These are phyloP conservation scores for Noccaea caerulescens DNA, from an alignment of 345 rosid genomes.

Conservation along the genomic window DNA sequence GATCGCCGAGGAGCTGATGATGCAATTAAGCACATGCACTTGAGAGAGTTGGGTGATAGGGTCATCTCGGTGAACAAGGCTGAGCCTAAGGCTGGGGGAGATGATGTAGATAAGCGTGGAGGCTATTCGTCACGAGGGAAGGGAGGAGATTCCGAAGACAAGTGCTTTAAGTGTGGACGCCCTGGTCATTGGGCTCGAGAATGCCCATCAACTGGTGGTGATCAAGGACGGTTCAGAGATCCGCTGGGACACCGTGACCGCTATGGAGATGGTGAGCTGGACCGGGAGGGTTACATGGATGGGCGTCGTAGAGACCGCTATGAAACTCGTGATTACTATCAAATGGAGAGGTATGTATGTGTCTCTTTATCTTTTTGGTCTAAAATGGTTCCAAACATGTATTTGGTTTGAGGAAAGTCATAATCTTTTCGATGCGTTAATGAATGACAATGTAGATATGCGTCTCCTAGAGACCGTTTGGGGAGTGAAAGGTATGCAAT, in stretches of 20 bases:
- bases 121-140: slow-evolving; percentile 66
- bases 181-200: slow-evolving; percentile 94
- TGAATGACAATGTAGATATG: slow-evolving; percentile 53
- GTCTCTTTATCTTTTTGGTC: background rate
- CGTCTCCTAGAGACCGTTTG: slow-evolving; percentile 64
- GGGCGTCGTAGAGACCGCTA: slow-evolving; percentile 39
- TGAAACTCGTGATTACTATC: slow-evolving; percentile 65
- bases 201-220: slow-evolving; percentile 70
- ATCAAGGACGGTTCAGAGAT: slow-evolving; percentile 59
- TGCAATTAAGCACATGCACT: slow-evolving; percentile 89
- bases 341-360: slow-evolving; percentile 63
- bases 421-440: slow-evolving; percentile 1
- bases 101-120: slow-evolving; percentile 69
- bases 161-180: slow-evolving; percentile 90
- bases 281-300: slow-evolving; percentile 60
- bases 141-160: slow-evolving; percentile 63
- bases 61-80: slow-evolving; percentile 90
- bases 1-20: slow-evolving; percentile 90
- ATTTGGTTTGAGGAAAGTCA: slow-evolving; percentile 1
- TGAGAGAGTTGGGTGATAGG: slow-evolving; percentile 76
- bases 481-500: slow-evolving; percentile 59
- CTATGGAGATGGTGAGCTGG: slow-evolving; percentile 49
- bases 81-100: slow-evolving; percentile 70
- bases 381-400: slow-evolving; percentile 5
- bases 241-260: slow-evolving; percentile 53